These are phyloP conservation scores for Aureobasidium zeae DNA, from an alignment of 2,329 filamentous ascomycete genomes.

Conservation along the genomic window DNA sequence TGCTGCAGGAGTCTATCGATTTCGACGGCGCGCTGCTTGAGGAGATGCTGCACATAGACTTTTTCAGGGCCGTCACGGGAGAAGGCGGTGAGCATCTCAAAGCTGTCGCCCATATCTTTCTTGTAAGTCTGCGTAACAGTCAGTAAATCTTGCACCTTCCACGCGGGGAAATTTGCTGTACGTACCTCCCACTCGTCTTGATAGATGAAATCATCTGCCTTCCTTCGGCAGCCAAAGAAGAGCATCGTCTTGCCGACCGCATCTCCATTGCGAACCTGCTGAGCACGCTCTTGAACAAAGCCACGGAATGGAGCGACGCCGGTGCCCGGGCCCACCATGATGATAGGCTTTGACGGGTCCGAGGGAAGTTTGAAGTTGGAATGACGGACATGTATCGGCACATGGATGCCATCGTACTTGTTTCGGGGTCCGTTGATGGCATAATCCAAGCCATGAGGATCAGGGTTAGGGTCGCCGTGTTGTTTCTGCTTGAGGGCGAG, in stretches of 20 bases:
- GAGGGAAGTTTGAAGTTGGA: constrained; percentile 99
- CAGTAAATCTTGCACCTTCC: constrained; percentile 1
- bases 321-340: constrained; percentile 93
- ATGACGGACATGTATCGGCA: constrained; percentile 91
- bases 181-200: constrained; percentile 84
- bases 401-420: constrained; percentile 92
- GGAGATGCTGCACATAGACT: constrained; percentile 90
- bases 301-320: constrained; percentile 93
- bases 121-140: constrained; percentile 59
- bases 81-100: constrained; percentile 87
- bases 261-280: constrained; percentile 68
- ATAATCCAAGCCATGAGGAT: constrained; percentile 77
- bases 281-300: constrained; percentile 88
- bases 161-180: constrained; percentile 18
- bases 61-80: constrained; percentile 82
- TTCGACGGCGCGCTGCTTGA: constrained; percentile 73
- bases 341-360: constrained; percentile 84
- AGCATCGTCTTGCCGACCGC: constrained; percentile 78
- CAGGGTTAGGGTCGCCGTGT: constrained; percentile 72
- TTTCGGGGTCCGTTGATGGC: constrained; percentile 81
- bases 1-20: constrained; percentile 81
- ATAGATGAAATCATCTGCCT: constrained; percentile 87
- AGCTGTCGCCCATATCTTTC: constrained; percentile 73
- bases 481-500: constrained; percentile 94
- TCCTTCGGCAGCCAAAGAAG: constrained; percentile 90